Base-by-base conservation (phyloP, 495 filamentous ascomycete species). In the Tetracladium setigerum region DNA sequence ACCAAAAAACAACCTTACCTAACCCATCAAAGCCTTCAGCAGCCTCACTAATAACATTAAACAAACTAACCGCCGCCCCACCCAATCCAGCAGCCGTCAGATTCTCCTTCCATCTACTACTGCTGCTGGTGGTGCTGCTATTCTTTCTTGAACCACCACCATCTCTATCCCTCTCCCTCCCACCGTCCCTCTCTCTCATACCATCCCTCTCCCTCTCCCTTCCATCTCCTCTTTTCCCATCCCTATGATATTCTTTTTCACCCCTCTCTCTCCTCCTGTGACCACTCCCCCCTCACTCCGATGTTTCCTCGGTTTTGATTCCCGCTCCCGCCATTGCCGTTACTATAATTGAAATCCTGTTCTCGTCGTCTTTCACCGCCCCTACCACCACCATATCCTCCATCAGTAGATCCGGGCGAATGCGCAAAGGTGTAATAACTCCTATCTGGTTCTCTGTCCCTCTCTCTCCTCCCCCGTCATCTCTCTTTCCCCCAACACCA, bases 21-120 rank as follows among this genome's bases (percentile, higher is more conserved):
- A n/a, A n/a, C n/a, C n/a, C n/a, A n/a, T 58, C 41, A 58, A 58
- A 24, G 1, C 47, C 58, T 12, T 58, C 54, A 12, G 71, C 67
- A 15, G 73, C 74, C 52, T 76, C 72, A 8, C 67, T 64, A 38
- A 78, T 44, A 14, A 77, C 70, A 49, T 68, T 69, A 41, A 78
- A 38, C 56, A 77, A 59, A 13, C 67, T 71, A 8, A 64, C 71
- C 0, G 74, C 72, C 2, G 73, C 72, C 1, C 73, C 69, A 14
- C 75, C 72, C 11, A 78, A 66, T 0, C 72, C 67, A 8, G 68
- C 72, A 6, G 68, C 71, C 4, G 66, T 63, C 7, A 69, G 54
- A 30, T 66, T 57, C 10, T 67, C 58, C 49, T 62, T 70, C 57
- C 61, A 64, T 43, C 60, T 40, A 14, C 47, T 54, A 15, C 17